These are phyloP conservation scores for Helotiales sp. DNA, from an alignment of 2,329 filamentous ascomycete genomes.

Conservation along the genomic window DNA sequence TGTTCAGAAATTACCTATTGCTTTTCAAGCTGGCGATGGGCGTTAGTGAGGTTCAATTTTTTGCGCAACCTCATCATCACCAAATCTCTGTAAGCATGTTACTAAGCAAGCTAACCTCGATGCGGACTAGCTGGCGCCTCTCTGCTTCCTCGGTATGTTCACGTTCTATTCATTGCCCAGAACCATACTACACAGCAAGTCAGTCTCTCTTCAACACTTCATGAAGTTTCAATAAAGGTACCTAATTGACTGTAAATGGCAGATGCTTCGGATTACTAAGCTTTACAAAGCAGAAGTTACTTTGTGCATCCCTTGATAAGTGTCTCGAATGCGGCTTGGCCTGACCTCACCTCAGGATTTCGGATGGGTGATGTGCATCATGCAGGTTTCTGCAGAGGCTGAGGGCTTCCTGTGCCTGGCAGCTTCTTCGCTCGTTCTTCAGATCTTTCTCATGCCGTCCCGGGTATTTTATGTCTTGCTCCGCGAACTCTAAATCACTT, in stretches of 20 bases:
- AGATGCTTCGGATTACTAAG: not conserved
- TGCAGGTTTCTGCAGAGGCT: too few relatives aligned
- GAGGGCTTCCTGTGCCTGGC: not conserved
- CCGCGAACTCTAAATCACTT: not conserved
- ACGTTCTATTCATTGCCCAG: too few relatives aligned
- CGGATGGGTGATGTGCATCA: too few relatives aligned
- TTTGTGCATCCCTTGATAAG: not conserved
- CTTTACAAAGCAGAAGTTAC: not conserved
- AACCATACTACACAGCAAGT: too few relatives aligned
- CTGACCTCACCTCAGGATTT: too few relatives aligned
- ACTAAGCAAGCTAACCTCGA: too few relatives aligned
- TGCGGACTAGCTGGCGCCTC: too few relatives aligned
- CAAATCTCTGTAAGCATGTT: not conserved
- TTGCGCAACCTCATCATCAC: not conserved
- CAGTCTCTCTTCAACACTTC: too few relatives aligned
- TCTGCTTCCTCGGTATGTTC: too few relatives aligned
- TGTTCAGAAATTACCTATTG: slow-evolving; percentile 23
- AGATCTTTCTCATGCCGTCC: not conserved
- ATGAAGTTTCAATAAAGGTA: too few relatives aligned
- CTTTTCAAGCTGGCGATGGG: slow-evolving; percentile 9
- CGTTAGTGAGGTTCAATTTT: not conserved
- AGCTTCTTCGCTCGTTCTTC: not conserved
- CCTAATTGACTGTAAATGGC: not conserved
- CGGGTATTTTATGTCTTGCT: not conserved
- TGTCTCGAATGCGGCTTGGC: not conserved